Conservation (phyloP, 257 asterid species). For the Solanum sejunctum region DNA sequence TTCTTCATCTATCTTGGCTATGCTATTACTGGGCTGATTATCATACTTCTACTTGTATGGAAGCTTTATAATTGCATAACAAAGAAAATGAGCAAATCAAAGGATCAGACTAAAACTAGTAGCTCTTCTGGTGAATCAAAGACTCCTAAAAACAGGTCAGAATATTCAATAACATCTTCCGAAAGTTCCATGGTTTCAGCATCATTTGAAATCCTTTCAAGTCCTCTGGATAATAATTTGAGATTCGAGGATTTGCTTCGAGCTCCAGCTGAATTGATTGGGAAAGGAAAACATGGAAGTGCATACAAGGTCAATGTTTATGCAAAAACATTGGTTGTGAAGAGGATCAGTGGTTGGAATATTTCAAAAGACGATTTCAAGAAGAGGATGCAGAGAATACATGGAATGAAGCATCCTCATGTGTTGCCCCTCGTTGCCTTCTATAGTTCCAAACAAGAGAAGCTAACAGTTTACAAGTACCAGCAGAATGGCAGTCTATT, state of each 20-base stretch:
- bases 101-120: slow-evolving; percentile 13
- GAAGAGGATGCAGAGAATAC: slow-evolving; percentile 40
- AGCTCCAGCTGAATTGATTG: slow-evolving; percentile 61
- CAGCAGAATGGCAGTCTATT: slow-evolving; percentile 60
- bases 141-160: slow-evolving; percentile 39
- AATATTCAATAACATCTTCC: slow-evolving; percentile 50
- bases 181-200: slow-evolving; percentile 44
- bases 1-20: slow-evolving; percentile 47
- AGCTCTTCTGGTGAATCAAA: slow-evolving; percentile 38
- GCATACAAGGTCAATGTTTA: slow-evolving; percentile 40
- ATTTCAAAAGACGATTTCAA: slow-evolving; percentile 39
- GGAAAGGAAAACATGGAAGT: slow-evolving; percentile 52
- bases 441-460: slow-evolving; percentile 65
- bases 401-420: slow-evolving; percentile 35
- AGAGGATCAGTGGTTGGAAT: slow-evolving; percentile 60
- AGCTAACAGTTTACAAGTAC: slow-evolving; percentile 54
- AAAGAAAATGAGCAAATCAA: neutral
- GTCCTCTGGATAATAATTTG: slow-evolving; percentile 21
- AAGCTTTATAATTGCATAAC: slow-evolving; percentile 7
- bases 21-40: slow-evolving; percentile 30
- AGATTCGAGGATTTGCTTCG: slow-evolving; percentile 60
- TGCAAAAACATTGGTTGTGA: slow-evolving; percentile 37
- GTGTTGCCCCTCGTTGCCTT: slow-evolving; percentile 54
- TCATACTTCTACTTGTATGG: slow-evolving; percentile 16
- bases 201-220: slow-evolving; percentile 33